Percentiles rank a stretch among this genome's conserved stretches.
phyloP scores from a whole-genome alignment of 345 rosid species.

The Salix arbutifolia region DNA sequence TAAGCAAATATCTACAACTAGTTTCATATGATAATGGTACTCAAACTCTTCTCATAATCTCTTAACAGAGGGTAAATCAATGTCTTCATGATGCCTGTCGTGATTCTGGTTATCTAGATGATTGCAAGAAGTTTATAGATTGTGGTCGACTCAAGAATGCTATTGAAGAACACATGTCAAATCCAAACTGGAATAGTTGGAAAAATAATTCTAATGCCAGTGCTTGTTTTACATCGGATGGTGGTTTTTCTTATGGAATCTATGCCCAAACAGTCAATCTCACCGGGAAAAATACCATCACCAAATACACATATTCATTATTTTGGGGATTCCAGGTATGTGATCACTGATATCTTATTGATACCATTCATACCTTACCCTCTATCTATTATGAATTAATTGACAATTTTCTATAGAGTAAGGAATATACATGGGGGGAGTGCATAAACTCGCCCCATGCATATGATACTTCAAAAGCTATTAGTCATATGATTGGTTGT shows the following conservation, averaged over 20 bases:
- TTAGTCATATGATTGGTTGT: too few species aligned
- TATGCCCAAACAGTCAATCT: conserved; percentile 51
- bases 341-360: background rate
- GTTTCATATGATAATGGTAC: background rate
- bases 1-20: background rate
- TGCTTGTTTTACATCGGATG: conserved; percentile 45
- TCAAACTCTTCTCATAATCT: background rate
- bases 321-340: conserved; percentile 97
- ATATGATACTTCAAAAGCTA: too few species aligned
- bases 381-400: background rate
- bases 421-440: too few species aligned
- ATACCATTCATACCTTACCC: background rate
- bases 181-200: conserved; percentile 23
- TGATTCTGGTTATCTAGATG: rapidly evolving
- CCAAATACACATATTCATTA: conserved; percentile 66
- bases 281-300: conserved; percentile 33
- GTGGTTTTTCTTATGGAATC: conserved; percentile 56
- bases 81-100: conserved; percentile 73
- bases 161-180: rapidly evolving
- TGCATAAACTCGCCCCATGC: too few species aligned
- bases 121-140: conserved; percentile 50
- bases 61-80: conserved; percentile 74
- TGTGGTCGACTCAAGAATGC: conserved; percentile 39
- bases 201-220: conserved; percentile 22
- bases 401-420: background rate